A percentile compares a stretch with the other conserved stretches of the same genome.
These are phyloP conservation scores for Lentinula edodes DNA, from an alignment of 768 basidiomycete species.

Conservation along the genomic window DNA sequence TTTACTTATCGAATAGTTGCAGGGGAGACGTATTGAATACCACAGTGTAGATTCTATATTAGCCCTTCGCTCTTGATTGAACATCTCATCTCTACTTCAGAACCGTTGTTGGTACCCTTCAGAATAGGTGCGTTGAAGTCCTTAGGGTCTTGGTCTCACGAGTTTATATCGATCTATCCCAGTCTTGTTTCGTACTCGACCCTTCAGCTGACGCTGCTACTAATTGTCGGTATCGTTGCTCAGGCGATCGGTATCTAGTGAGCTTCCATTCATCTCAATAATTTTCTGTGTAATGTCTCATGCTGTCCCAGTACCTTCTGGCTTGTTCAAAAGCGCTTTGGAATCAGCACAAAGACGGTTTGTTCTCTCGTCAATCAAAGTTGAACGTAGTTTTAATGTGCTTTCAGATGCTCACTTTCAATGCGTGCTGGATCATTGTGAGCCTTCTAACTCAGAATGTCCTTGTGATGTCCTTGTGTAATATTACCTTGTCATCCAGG, in stretches of 20 bases:
- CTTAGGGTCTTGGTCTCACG: neutral
- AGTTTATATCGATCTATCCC: neutral
- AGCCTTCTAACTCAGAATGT: conserved; percentile 10
- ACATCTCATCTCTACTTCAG: conserved; percentile 23
- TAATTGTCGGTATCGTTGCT: conserved; percentile 60
- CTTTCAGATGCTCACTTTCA: conserved; percentile 54
- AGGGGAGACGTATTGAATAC: conserved; percentile 78
- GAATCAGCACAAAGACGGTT: conserved; percentile 60
- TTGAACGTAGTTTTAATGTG: neutral
- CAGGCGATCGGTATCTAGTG: conserved; percentile 70
- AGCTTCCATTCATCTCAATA: conserved; percentile 13
- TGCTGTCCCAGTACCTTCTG: conserved; percentile 46
- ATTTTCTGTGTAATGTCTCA: neutral
- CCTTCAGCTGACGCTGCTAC: conserved; percentile 58
- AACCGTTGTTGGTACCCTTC: conserved; percentile 66
- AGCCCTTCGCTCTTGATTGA: conserved; percentile 12
- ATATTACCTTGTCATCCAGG: conserved; percentile 23
- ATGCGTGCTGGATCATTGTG: conserved; percentile 68
- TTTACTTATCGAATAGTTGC: neutral
- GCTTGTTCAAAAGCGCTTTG: conserved; percentile 61
- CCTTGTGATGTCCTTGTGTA: neutral
- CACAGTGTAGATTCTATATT: conserved; percentile 43
- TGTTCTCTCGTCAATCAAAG: conserved; percentile 7
- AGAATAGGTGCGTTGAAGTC: conserved; percentile 47
- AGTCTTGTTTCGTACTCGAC: conserved; percentile 72